Base-by-base conservation (phyloP, 129 eudicot genomes). In the Silybum marianum region DNA sequence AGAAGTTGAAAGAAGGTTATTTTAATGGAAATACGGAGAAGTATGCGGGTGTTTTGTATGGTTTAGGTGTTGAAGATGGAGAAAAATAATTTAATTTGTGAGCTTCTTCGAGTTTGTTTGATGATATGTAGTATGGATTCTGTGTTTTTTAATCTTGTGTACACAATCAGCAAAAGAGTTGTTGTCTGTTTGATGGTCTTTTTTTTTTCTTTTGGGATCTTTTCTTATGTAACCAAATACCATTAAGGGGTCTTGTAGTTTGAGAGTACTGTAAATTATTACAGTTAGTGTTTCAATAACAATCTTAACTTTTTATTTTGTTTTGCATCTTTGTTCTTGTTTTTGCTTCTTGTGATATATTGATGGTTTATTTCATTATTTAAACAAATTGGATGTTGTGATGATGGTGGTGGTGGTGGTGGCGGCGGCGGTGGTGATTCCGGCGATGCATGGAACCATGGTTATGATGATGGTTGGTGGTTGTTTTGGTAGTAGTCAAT, bases 1-100 rank as follows among this genome's bases (percentile, higher is more conserved):
- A 86, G 87, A 90, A 88, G 85, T 76, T 90, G 90, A 90, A 90
- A 81, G 95, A 90, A 10, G 71, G 81, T 48, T 90, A 84, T 81
- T 90, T 90, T 70, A 86, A 77, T 70, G 90, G 89, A 54, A 84
- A 81, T 39, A 87, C 92, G 0, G 90, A 88, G 79, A 90, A 88
- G 75, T 90, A 90, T 88, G 90, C 95, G 14, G 95, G 95, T 51
- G 95, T 90, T 62, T 78, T 90, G 80, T 90, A 90, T 86, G 95
- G 95, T 21, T 85, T 90, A 76, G 92, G 95, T 26, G 89, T 88
- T 67, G 92, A 90, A 79, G 85, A 88, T 72, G 92, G 90, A 34
- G 92, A 88, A 14, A 86, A 90, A 79, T 84, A 84, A 90, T 74
- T 75, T 77, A 72, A 84, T 60, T 81, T 73, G 69, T 72, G 81